Evolutionary conservation across 805 yeast genomes (phyloP), one percentile per base, ranked within the genome.

Genomic region (Ogataea paraovalis): DNA sequence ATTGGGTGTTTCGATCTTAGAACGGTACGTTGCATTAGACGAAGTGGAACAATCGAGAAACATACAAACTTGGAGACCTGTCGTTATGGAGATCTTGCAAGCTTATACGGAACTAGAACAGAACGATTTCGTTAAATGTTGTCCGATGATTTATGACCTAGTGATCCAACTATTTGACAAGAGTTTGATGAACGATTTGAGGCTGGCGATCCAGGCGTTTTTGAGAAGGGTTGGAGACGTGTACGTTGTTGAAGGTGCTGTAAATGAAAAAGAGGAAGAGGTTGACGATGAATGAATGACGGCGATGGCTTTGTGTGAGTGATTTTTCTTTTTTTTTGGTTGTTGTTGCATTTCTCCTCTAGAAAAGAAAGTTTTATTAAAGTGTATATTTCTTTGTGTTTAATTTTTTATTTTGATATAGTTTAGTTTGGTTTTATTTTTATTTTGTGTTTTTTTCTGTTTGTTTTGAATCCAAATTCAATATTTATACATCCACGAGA

Each of bases 21-120:
- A 77, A 47, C 80, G 91, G 51, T 91, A 81, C 64, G 76, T 82
- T 28, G 73, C 76, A 2, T 74, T 91, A 55, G 92, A 87, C 54
- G 96, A 86, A 52, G 72, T 80, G 5, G 92, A 87, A 65, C 89
- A 84, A 58, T 81, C 79, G 44, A 79, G 96, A 59, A 87, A 87
- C 64, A 81, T 92, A 39, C 74, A 79, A 16, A 83, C 95, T 3
- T 85, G 97, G 95, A 76, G 86, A 58, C 97, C 98, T 0, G 97
- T 94, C 18, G 89, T 92, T 36, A 85, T 87, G 30, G 96, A 87
- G 62, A 85, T 94, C 21, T 70, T 85, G 53, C 90, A 86, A 62
- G 97, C 96, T 2, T 85, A 83, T 59, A 79, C 80, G 41, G 87
- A 83, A 59, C 75, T 94, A 54, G 87, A 85, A 56, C 87, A 82